Conservation (phyloP, 106 monocot genomes). For the Hemerocallis citrina region DNA sequence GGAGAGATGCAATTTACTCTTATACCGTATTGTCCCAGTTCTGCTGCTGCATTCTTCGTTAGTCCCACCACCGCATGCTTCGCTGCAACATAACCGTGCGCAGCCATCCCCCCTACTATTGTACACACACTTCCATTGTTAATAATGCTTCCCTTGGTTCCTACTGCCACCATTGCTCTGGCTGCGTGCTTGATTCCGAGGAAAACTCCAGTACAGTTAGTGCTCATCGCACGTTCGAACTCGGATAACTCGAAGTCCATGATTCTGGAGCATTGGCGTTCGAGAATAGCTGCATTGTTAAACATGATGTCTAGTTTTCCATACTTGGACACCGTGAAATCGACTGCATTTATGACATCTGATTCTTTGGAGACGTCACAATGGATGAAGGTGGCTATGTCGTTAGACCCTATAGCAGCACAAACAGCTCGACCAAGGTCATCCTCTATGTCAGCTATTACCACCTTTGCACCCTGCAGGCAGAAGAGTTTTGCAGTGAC, state of each 20-base stretch:
- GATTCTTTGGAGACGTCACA: slow-evolving; percentile 14
- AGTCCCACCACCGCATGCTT: slow-evolving; percentile 34
- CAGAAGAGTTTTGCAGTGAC: slow-evolving; percentile 34
- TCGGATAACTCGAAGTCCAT: slow-evolving; percentile 23
- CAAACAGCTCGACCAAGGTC: slow-evolving; percentile 11
- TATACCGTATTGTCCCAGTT: slow-evolving; percentile 27
- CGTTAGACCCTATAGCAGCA: not conserved
- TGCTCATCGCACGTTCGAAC: slow-evolving; percentile 35
- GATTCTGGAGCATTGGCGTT: not conserved
- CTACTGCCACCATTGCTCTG: slow-evolving; percentile 28
- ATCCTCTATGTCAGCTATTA: slow-evolving; percentile 28
- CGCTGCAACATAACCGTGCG: slow-evolving; percentile 29
- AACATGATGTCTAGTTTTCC: slow-evolving; percentile 16
- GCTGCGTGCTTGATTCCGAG: slow-evolving; percentile 45
- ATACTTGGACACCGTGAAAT: not conserved
- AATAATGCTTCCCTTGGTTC: slow-evolving; percentile 29
- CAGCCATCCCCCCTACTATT: slow-evolving; percentile 25
- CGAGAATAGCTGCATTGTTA: slow-evolving; percentile 18
- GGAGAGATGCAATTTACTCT: slow-evolving; percentile 46
- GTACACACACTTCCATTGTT: slow-evolving; percentile 23
- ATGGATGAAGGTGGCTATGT: slow-evolving; percentile 6
- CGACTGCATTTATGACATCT: slow-evolving; percentile 1
- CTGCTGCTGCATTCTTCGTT: slow-evolving; percentile 22
- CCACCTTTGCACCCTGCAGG: slow-evolving; percentile 34
- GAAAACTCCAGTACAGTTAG: slow-evolving; percentile 26